Base-by-base conservation (phyloP, 2,329 filamentous ascomycete genomes). In the Cylindrodendrum hubeiense region DNA sequence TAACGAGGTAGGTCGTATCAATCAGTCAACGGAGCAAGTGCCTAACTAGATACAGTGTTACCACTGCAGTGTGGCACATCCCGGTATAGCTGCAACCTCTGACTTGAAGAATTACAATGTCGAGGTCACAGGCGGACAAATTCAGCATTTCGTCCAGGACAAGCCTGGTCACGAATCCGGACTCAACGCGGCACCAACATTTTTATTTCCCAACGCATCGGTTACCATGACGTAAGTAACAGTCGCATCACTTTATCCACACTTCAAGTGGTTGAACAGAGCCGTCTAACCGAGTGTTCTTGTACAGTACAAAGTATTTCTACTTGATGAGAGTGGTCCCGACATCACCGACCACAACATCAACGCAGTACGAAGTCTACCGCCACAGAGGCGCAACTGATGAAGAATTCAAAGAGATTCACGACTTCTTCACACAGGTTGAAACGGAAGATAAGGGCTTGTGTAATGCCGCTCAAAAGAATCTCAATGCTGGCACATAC, bases 371-470 rank as follows among this genome's bases (percentile, higher is more conserved):
- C 6, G 68, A 91, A 73, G 84, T 90, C 26, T 90, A 84, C 80
- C 83, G 86, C 64, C 86, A 90, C 81, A 87, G 86, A 71, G 79
- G 86, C 67, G 84, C 87, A 2, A 82, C 82, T 1, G 84, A 89
- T 10, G 84, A 85, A 15, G 84, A 88, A 37, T 90, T 90, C 71
- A 76, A 83, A 8, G 77, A 80, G 28, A 86, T 90, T 70, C 84
- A 83, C 75, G 76, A 84, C 12, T 86, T 90, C 70, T 91, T 90
- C 79, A 87, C 87, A 75, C 85, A 86, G 37, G 84, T 91, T 72
- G 87, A 90, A 84, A 81, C 82, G 3, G 89, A 91, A 74, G 89
- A 91, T 79, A 90, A 90, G 71, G 81, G 84, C 1, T 83, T 91
- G 6, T 90, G 88, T 77, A 81, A 84, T 65, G 82, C 82, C 6